Conservation (phyloP, 495 filamentous ascomycete species). For the Xylaria palmicola region DNA sequence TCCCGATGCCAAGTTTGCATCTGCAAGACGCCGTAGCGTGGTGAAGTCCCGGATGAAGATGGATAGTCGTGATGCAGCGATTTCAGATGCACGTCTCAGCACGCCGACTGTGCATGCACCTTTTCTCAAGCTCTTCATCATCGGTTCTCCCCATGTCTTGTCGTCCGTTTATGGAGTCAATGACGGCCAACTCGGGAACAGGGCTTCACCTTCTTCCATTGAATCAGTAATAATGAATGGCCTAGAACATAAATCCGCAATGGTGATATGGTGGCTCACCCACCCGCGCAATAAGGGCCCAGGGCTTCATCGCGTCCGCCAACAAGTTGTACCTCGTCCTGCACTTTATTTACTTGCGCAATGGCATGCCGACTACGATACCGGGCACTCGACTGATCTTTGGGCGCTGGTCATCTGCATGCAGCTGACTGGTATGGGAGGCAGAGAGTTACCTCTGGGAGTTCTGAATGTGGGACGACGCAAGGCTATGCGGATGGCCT, state of each 20-base stretch:
- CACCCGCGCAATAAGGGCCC: constrained; percentile 47
- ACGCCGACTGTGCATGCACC: constrained; percentile 42
- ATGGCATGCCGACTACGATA: constrained; percentile 47
- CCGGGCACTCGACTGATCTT: constrained; percentile 49
- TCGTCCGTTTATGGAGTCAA: not conserved
- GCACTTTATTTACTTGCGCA: constrained; percentile 48
- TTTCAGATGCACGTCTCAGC: constrained; percentile 42
- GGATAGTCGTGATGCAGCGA: constrained; percentile 43
- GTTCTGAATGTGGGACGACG: constrained; percentile 38
- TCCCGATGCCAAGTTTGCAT: constrained; percentile 39
- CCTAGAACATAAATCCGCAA: constrained; percentile 50
- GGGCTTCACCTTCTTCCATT: constrained; percentile 35
- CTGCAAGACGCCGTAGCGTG: constrained; percentile 33
- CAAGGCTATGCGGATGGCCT: constrained; percentile 35
- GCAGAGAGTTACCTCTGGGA: constrained; percentile 41
- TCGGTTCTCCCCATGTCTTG: constrained; percentile 37
- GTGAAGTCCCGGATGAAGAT: constrained; percentile 40
- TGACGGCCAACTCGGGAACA: not conserved
- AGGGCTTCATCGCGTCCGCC: constrained; percentile 38
- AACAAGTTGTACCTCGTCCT: constrained; percentile 54
- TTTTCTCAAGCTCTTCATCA: constrained; percentile 43
- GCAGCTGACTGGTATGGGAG: constrained; percentile 41
- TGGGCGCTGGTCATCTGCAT: constrained; percentile 42
- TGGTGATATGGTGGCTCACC: constrained; percentile 49
- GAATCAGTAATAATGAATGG: constrained; percentile 57